Base-by-base conservation (phyloP, 768 basidiomycete genomes). In the Xerocomus brunneocitrinus region DNA sequence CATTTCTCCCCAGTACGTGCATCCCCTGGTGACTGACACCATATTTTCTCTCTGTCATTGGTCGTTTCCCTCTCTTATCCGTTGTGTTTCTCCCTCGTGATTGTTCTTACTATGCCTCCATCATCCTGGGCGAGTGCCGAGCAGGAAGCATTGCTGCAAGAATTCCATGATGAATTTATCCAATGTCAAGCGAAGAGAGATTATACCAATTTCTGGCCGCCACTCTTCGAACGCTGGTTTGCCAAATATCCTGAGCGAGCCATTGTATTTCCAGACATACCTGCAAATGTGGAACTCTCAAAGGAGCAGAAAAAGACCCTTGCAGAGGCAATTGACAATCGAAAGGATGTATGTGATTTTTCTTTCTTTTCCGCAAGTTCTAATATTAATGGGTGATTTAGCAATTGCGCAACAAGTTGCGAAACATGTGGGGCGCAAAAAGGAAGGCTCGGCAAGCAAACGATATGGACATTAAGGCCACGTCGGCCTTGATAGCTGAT, bases 361-460 rank as follows among this genome's bases (percentile, higher is more conserved):
- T n/a, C 9, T 28, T 13, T 8, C n/a, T 16, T 24, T 22, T 34
- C 4, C 19, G 19, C 19, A 19, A 19, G 22, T 24, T 13, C 27
- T 27, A 27, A 25, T 25, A 19, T 0, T 38, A n/a, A 38, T n/a
- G 14, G 6, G 5, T 1, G 28, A 4, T 16, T 5, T 16, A 52
- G 50, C 50, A 52, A 31, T n/a, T 52, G 44, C 36, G n/a, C 8
- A 52, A 52, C 9, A 52, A 52, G 22, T 36, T 52, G 1, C 5
- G 22, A 3, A 52, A 52, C 19, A 45, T 5, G 10, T 45, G 24
- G 50, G 36, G 50, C 2, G 50, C 36, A 3, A 52, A 39, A 9
- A 30, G 22, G 16, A 45, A 38, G 35, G 22, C 43, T 24, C 22
- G 4, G 4, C 0, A 1, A 7, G 28, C 36, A 0, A 52, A 52